Base-by-base conservation (phyloP, 1,139 yeast genomes). In the Hyphopichia wangnamkhiaoensis region DNA sequence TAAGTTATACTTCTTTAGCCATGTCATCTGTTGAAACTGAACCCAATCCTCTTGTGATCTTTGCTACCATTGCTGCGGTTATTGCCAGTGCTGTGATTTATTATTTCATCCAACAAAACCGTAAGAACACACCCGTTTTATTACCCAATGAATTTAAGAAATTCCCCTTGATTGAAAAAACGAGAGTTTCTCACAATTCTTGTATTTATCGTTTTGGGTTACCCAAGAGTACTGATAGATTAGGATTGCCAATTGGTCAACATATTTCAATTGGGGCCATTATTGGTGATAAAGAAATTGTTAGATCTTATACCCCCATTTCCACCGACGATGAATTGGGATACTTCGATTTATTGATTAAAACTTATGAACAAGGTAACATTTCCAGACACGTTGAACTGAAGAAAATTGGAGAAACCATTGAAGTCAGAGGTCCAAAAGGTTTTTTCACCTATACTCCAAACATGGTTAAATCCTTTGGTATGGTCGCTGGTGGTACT, bases 181-280 rank as follows among this genome's bases (percentile, higher is more conserved):
- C 85, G 13, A 76, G 82, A 34, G 71, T 93, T 16, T 77, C 89
- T 29, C 95, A 87, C 62, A 90, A 91, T 63, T 76, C 96, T 12
- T 89, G 94, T 39, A 68, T 89, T 43, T 91, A 87, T 65, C 78
- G 94, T 57, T 90, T 93, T 58, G 91, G 87, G 3, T 78, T 93
- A 53, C 96, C 96, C 38, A 75, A 76, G 46, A 74, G 84, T 29
- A 73, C 80, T 37, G 94, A 87, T 59, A 72, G 81, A 37, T 76
- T 93, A 46, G 97, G 97, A 6, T 76, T 93, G 52, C 98, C 98
- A 40, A 86, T 90, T 58, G 98, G 98, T 40, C 98, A 93, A 68
- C 96, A 90, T 60, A 83, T 90, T 56, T 77, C 87, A 34, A 81
- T 88, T 53, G 80, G 83, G 26, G 93, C 95, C 33, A 71, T 68